phyloP scores from a whole-genome alignment of 768 basidiomycete genomes.

The Boletellus sp. region DNA sequence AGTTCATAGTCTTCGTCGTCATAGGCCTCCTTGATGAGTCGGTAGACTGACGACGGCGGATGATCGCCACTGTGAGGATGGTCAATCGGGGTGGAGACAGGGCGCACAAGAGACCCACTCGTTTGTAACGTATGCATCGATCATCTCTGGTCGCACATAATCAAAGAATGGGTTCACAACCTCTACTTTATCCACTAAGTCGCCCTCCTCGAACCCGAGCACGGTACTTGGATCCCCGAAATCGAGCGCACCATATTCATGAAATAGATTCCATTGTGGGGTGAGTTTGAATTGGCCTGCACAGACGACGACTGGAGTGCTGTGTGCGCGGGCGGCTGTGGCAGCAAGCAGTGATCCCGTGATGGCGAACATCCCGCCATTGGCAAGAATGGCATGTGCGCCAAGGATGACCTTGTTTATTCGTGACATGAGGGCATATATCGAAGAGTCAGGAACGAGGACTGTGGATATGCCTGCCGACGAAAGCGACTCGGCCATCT shows the following conservation, averaged over 20 bases:
- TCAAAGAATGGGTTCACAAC: slow-evolving; percentile 97
- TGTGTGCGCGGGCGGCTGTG: slow-evolving; percentile 83
- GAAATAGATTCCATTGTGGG: slow-evolving; percentile 84
- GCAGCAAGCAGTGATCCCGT: slow-evolving; percentile 83
- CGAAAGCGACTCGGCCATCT: slow-evolving; percentile 80
- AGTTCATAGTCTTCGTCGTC: slow-evolving; percentile 92
- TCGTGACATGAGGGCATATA: slow-evolving; percentile 94
- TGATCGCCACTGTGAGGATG: slow-evolving; percentile 75
- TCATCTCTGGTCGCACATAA: slow-evolving; percentile 87
- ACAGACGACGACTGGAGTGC: slow-evolving; percentile 89
- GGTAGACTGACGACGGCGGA: slow-evolving; percentile 89
- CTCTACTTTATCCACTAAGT: slow-evolving; percentile 81
- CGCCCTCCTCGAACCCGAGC: slow-evolving; percentile 71
- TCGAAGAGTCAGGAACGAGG: slow-evolving; percentile 93
- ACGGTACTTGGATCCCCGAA: slow-evolving; percentile 69
- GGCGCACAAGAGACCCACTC: slow-evolving; percentile 60
- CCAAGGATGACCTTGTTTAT: slow-evolving; percentile 96
- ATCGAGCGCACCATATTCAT: slow-evolving; percentile 81
- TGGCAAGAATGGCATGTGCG: slow-evolving; percentile 93
- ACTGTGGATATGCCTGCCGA: slow-evolving; percentile 85
- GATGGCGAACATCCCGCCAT: slow-evolving; percentile 92
- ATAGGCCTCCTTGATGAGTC: slow-evolving; percentile 90
- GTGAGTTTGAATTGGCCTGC: slow-evolving; percentile 97
- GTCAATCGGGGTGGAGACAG: slow-evolving; percentile 5
- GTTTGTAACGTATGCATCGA: slow-evolving; percentile 94